Percentiles rank a stretch among this genome's conserved stretches.
These are phyloP conservation scores for Podaxis sp. DNA, from an alignment of 768 basidiomycete species.

Conservation along the genomic window DNA sequence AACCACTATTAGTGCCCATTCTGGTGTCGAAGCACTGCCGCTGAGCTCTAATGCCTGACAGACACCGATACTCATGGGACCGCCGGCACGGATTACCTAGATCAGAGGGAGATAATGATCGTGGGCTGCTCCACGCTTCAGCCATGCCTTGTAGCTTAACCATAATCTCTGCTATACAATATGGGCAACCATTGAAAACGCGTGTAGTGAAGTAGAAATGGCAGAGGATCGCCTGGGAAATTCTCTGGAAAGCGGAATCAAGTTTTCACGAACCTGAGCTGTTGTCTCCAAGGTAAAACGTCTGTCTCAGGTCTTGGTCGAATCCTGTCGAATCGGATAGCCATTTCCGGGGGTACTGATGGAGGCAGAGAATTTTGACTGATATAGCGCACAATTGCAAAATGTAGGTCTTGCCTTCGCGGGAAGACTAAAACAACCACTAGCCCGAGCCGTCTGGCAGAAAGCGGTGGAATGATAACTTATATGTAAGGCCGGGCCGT, in stretches of 20 bases:
- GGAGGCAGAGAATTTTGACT: neutral
- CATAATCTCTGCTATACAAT: neutral
- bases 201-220: neutral
- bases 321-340: too few species aligned
- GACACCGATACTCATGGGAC: neutral
- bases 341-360: neutral
- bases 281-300: too few species aligned
- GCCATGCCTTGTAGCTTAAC: neutral
- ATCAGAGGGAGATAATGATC: neutral
- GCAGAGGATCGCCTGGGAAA: neutral
- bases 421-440: conserved; percentile 1
- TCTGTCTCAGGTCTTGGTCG: too few species aligned
- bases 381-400: neutral
- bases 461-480: neutral
- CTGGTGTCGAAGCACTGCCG: neutral
- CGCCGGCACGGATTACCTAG: conserved; percentile 2
- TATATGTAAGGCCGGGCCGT: neutral
- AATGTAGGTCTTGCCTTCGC: conserved; percentile 8
- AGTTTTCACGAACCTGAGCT: too few species aligned
- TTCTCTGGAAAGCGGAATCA: too few species aligned
- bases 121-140: neutral
- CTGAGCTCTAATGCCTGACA: conserved; percentile 1
- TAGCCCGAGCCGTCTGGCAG: neutral
- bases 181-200: neutral
- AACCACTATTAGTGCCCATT: conserved; percentile 10